A percentile compares a stretch with the other conserved stretches of the same genome.
phyloP scores from a whole-genome alignment of 2,329 filamentous ascomycete genomes.

The Sporothrix mexicana region DNA sequence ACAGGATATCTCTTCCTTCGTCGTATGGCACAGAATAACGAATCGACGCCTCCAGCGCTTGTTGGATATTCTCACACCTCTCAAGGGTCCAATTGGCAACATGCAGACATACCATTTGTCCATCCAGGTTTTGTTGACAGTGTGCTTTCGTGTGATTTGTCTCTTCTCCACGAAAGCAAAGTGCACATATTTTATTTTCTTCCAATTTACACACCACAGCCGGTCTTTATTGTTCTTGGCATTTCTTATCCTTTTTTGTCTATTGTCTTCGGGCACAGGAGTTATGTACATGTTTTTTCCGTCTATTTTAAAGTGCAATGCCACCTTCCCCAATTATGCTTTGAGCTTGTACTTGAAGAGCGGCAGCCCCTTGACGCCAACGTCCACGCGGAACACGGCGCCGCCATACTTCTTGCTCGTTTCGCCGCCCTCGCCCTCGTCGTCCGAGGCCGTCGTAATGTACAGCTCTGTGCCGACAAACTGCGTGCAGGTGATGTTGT shows the following conservation, averaged over 20 bases:
- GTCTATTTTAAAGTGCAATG: not conserved
- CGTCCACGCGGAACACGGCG: slow-evolving; percentile 75
- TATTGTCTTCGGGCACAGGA: not conserved
- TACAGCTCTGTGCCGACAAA: slow-evolving; percentile 78
- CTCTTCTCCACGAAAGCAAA: not conserved
- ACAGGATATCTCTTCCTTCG: not conserved
- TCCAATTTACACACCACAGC: too few species aligned
- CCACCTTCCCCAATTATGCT: not conserved
- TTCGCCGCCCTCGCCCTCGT: slow-evolving; percentile 67
- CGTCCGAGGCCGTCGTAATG: slow-evolving; percentile 76
- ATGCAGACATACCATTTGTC: not conserved
- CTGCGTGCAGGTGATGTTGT: slow-evolving; percentile 78
- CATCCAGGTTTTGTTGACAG: not conserved
- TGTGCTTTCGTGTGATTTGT: not conserved
- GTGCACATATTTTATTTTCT: not conserved
- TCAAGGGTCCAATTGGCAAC: not conserved
- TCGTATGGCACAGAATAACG: not conserved
- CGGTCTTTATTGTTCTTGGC: not conserved
- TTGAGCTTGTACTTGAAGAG: slow-evolving; percentile 67
- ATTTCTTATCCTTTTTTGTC: too few species aligned
- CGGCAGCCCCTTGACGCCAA: slow-evolving; percentile 70
- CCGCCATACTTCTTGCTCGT: slow-evolving; percentile 70
- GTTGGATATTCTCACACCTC: not conserved
- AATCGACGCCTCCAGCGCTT: not conserved
- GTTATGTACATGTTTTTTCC: not conserved